phyloP scores from a whole-genome alignment of 2,329 filamentous ascomycete species.

The Fusarium brevicatenulatum region DNA sequence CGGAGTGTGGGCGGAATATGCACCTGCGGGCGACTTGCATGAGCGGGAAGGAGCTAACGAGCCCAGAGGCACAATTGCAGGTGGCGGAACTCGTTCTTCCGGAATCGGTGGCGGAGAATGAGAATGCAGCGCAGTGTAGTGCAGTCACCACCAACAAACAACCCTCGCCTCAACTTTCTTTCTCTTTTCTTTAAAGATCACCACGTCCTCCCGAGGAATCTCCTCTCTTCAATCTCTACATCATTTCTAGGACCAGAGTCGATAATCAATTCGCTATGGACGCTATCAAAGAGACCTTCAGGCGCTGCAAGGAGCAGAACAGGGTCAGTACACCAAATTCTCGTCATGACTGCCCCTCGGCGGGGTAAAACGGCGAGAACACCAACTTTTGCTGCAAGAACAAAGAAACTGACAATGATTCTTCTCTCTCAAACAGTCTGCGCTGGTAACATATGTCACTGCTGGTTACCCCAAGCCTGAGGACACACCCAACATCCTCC shows the following conservation, averaged over 20 bases:
- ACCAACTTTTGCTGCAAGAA: background rate
- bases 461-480: slow-evolving; percentile 88
- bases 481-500: slow-evolving; percentile 83
- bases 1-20: slow-evolving; percentile 36
- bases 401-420: slow-evolving; percentile 35
- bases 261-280: slow-evolving; percentile 58
- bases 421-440: slow-evolving; percentile 63
- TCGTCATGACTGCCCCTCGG: slow-evolving; percentile 43
- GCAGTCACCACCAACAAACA: slow-evolving; percentile 19
- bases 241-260: slow-evolving; percentile 10
- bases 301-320: slow-evolving; percentile 67
- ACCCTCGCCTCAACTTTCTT: slow-evolving; percentile 6
- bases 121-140: slow-evolving; percentile 30
- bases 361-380: slow-evolving; percentile 35
- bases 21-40: slow-evolving; percentile 33
- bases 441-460: slow-evolving; percentile 95
- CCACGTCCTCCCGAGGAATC: slow-evolving; percentile 8
- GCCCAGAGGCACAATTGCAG: slow-evolving; percentile 20
- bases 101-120: slow-evolving; percentile 43
- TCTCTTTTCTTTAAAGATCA: slow-evolving; percentile 25
- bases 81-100: slow-evolving; percentile 46
- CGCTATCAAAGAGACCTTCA: slow-evolving; percentile 67
- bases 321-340: slow-evolving; percentile 56
- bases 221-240: background rate
- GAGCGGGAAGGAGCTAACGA: slow-evolving; percentile 37